Percentiles rank a stretch among this genome's conserved stretches.
phyloP scores from a whole-genome alignment of 2,329 filamentous ascomycete genomes.

The Claviceps sp. region DNA sequence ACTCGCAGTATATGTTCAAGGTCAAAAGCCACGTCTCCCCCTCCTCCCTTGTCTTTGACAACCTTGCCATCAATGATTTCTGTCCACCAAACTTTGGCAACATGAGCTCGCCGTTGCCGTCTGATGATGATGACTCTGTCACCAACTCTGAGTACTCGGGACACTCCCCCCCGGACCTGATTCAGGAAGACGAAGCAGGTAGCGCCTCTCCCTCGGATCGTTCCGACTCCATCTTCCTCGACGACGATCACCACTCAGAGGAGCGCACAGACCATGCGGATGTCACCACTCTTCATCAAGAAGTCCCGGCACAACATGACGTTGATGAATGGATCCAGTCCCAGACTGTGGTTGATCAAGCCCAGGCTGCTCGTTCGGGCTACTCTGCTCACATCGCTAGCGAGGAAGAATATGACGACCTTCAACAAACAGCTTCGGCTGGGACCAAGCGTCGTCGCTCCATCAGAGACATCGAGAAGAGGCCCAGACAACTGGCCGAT shows the following conservation, averaged over 20 bases:
- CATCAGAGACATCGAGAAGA: slow-evolving; percentile 20
- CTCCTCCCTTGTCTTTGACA: slow-evolving; percentile 17
- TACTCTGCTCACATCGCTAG: slow-evolving; percentile 22
- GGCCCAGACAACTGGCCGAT: slow-evolving; percentile 23
- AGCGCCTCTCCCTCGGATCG: slow-evolving; percentile 28
- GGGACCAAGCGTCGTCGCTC: slow-evolving; percentile 24
- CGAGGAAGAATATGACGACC: slow-evolving; percentile 14
- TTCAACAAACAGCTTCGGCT: slow-evolving; percentile 12
- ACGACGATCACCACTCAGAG: slow-evolving; percentile 11
- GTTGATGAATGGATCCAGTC: slow-evolving; percentile 27
- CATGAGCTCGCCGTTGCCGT: slow-evolving; percentile 21
- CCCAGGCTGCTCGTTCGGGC: slow-evolving; percentile 17
- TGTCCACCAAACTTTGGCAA: slow-evolving; percentile 18
- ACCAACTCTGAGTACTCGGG: slow-evolving; percentile 23
- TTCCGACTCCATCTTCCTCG: slow-evolving; percentile 21
- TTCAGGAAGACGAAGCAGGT: slow-evolving; percentile 22
- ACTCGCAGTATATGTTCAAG: slow-evolving; percentile 14
- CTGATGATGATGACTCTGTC: slow-evolving; percentile 19
- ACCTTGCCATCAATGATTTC: slow-evolving; percentile 18
- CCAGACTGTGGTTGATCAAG: slow-evolving; percentile 15
- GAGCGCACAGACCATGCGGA: slow-evolving; percentile 17
- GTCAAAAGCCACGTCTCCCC: slow-evolving; percentile 22
- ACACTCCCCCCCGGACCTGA: slow-evolving; percentile 24
- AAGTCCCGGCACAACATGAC: slow-evolving; percentile 20
- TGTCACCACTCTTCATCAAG: slow-evolving; percentile 20